A percentile compares a stretch with the other conserved stretches of the same genome.
phyloP scores from a whole-genome alignment of 495 filamentous ascomycete genomes.

The Parachaetomium inaequale region DNA sequence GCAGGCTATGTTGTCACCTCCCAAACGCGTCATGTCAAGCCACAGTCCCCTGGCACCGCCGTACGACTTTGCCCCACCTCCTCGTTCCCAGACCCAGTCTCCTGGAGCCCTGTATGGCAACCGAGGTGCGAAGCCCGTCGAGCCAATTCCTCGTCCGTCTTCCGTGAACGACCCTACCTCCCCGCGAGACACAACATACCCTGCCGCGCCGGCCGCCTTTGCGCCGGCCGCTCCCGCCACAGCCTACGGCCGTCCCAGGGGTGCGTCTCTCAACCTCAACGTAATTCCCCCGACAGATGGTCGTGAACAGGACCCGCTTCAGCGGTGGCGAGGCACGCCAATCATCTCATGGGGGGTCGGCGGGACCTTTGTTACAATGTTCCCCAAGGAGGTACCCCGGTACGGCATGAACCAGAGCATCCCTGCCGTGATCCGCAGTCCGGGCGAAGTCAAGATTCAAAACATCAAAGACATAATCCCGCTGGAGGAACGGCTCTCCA shows the following conservation, averaged over 20 bases:
- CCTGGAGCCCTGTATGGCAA: constrained; percentile 60
- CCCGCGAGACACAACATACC: constrained; percentile 38
- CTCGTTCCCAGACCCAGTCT: constrained; percentile 82
- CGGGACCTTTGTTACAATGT: constrained; percentile 75
- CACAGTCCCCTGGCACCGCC: constrained; percentile 41
- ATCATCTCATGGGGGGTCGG: constrained; percentile 86
- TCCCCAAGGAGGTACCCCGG: constrained; percentile 82
- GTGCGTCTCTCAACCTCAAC: constrained; percentile 42
- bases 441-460: constrained; percentile 76
- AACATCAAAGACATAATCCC: constrained; percentile 66
- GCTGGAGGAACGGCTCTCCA: constrained; percentile 63
- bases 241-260: constrained; percentile 30
- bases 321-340: constrained; percentile 86
- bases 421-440: constrained; percentile 77
- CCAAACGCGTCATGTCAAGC: constrained; percentile 49
- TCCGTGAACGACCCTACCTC: constrained; percentile 60
- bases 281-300: constrained; percentile 67
- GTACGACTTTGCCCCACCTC: constrained; percentile 53
- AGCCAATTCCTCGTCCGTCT: constrained; percentile 63
- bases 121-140: constrained; percentile 41
- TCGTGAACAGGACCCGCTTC: constrained; percentile 70
- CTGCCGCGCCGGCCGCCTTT: constrained; percentile 16
- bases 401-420: constrained; percentile 68
- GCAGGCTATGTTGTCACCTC: constrained; percentile 46
- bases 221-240: constrained; percentile 14